A percentile compares a stretch with the other conserved stretches of the same genome.
phyloP scores from a whole-genome alignment of 1,139 yeast genomes.

The Pichia sp. region DNA sequence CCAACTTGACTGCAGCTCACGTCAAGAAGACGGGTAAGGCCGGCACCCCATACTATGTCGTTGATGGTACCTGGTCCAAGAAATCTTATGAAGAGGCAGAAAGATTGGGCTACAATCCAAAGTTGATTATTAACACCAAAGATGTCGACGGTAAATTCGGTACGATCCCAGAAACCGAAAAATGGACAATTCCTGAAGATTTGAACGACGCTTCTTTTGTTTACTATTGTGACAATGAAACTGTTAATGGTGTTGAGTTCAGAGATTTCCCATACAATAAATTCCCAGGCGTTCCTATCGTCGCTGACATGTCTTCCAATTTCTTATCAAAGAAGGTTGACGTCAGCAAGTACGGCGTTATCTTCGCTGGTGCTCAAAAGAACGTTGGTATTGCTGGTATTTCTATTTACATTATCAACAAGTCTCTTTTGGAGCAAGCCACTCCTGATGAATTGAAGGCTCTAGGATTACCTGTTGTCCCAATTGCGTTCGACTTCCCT shows the following conservation, averaged over 20 bases:
- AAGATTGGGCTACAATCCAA: slow-evolving; percentile 73
- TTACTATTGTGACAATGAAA: slow-evolving; percentile 92
- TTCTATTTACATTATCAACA: slow-evolving; percentile 83
- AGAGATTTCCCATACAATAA: slow-evolving; percentile 44
- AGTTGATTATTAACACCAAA: slow-evolving; percentile 62
- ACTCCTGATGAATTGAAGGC: slow-evolving; percentile 52
- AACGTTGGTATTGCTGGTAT: slow-evolving; percentile 96
- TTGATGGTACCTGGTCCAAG: slow-evolving; percentile 91
- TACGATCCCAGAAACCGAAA: slow-evolving; percentile 57
- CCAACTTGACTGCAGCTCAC: slow-evolving; percentile 72
- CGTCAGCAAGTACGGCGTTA: slow-evolving; percentile 75
- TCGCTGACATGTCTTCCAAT: slow-evolving; percentile 93
- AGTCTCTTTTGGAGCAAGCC: slow-evolving; percentile 63
- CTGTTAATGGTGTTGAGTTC: slow-evolving; percentile 92
- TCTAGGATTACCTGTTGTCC: slow-evolving; percentile 65
- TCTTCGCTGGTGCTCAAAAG: slow-evolving; percentile 97
- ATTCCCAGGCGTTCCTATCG: slow-evolving; percentile 69
- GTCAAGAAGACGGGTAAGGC: slow-evolving; percentile 60
- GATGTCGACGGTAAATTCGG: slow-evolving; percentile 50
- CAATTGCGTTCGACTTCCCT: slow-evolving; percentile 85
- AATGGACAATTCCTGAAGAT: slow-evolving; percentile 52
- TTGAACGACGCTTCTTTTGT: slow-evolving; percentile 57
- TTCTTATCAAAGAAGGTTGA: slow-evolving; percentile 77
- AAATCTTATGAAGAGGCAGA: slow-evolving; percentile 82
- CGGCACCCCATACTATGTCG: slow-evolving; percentile 80